Percentiles rank a stretch among this genome's conserved stretches.
These are phyloP conservation scores for Suhomyces anneliseae DNA, from an alignment of 1,139 yeast species.

Conservation along the genomic window DNA sequence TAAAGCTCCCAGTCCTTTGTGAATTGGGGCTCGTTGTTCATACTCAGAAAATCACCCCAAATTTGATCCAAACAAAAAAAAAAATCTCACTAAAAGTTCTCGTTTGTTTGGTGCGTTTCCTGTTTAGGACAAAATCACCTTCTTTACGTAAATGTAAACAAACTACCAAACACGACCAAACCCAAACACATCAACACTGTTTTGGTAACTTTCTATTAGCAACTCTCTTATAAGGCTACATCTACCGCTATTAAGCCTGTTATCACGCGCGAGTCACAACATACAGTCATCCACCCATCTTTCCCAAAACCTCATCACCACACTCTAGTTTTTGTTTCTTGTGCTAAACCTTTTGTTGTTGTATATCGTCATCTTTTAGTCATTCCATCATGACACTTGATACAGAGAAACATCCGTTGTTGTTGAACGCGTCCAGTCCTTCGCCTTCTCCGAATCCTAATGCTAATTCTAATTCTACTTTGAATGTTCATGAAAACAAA, in stretches of 20 bases:
- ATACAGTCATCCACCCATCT: constrained; percentile 1
- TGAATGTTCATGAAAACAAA: neutral
- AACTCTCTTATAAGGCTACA: constrained; percentile 5
- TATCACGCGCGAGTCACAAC: constrained; percentile 1
- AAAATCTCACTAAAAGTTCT: neutral
- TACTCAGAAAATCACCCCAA: too few species aligned
- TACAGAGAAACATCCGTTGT: constrained; percentile 7
- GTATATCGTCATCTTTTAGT: neutral
- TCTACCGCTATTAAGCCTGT: neutral
- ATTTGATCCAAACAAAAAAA: neutral
- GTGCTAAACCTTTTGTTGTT: neutral
- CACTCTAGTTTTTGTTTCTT: neutral
- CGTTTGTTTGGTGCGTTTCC: constrained; percentile 2
- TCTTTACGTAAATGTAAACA: constrained; percentile 7
- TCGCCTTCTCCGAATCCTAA: constrained; percentile 1
- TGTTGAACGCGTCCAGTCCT: constrained; percentile 5
- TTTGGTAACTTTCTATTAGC: neutral
- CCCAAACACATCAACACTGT: constrained; percentile 6
- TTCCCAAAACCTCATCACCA: neutral
- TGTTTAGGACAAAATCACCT: constrained; percentile 4
- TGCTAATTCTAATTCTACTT: neutral
- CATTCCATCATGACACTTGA: constrained; percentile 2
- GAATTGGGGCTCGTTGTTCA: too few species aligned
- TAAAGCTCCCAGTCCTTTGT: too few species aligned
- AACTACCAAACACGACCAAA: constrained; percentile 12